Evolutionary conservation across 345 rosid species (phyloP), one percentile per base, ranked within the genome.

Genomic region (Hypericum androsaemum): DNA sequence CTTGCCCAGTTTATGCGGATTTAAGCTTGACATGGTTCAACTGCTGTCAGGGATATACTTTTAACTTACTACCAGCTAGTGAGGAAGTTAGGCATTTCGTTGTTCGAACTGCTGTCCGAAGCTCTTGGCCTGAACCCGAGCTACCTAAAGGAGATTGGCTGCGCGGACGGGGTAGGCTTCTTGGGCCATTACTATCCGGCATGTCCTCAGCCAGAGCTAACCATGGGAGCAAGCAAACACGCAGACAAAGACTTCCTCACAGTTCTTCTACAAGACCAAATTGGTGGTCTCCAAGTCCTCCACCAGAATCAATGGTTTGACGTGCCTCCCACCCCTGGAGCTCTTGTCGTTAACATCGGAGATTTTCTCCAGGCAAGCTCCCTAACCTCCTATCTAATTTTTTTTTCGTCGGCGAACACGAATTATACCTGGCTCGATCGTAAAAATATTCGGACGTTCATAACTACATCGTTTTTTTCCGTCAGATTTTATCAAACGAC

Each of bases 141-240:
- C 37, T 63, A 68, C 61, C 74, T 78, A 8, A 59, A 53, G 10
- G 80, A 72, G 17, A 72, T 72, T 45, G 74, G 56, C 5, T 76
- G 82, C 15, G 54, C 61, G 0, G 63, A 70, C 47, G 82, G 87
- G 5, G 60, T 76, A 1, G 8, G 7, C 11, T 38, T 71, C 44
- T 42, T 83, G 5, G 28, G 71, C 54, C 87, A 80, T 56, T 83
- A 83, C 61, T 80, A 78, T 54, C 84, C 82, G 2, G 59, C 75
- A 0, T 83, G 87, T 45, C 92, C 83, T 1, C 50, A 11, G 48
- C 59, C 64, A 10, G 55, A 64, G 11, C 47, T 58, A 17, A 58
- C 69, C 11, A 7, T 58, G 13, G 63, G 68, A 37, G 2, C 53
- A 3, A 57, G 47, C 9, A 45, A 47, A 36, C 68, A 58, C 39